phyloP scores from a whole-genome alignment of 23 red algal genomes.

The Agarophyton chilense region DNA sequence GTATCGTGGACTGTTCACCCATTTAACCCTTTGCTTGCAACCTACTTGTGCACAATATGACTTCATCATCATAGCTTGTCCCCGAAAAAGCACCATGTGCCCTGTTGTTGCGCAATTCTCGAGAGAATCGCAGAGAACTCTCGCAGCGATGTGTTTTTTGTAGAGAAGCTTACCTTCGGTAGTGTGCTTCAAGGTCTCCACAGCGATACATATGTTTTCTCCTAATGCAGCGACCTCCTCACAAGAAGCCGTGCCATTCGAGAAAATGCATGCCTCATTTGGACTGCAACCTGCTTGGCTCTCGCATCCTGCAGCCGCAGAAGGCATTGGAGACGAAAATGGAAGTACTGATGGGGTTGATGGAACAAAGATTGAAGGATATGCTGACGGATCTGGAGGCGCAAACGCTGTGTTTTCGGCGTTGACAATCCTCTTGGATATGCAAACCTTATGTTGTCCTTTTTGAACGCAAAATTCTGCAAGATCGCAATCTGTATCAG shows the following conservation, averaged over 20 bases:
- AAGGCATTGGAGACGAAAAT: background rate
- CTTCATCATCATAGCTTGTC: slow-evolving; percentile 45
- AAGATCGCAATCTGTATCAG: background rate
- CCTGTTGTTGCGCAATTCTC: slow-evolving; percentile 40
- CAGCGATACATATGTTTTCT: slow-evolving; percentile 20
- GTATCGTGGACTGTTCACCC: slow-evolving; percentile 23
- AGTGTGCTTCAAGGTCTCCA: background rate
- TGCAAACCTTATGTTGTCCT: background rate
- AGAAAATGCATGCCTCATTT: background rate
- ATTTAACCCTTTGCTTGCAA: background rate
- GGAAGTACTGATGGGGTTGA: background rate
- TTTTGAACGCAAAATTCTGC: background rate
- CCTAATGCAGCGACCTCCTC: no score
- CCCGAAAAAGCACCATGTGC: slow-evolving; percentile 24
- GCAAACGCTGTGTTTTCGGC: background rate
- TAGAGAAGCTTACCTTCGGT: background rate
- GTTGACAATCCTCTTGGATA: background rate
- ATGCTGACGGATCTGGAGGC: background rate
- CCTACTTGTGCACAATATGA: slow-evolving; percentile 7
- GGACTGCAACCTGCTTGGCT: background rate
- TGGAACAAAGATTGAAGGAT: background rate
- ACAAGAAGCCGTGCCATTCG: background rate
- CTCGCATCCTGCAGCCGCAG: background rate
- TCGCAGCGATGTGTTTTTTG: background rate
- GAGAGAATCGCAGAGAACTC: slow-evolving; percentile 18